Percentiles rank a stretch among this genome's conserved stretches.
Conservation (phyloP, 139 green algal species). For the Chlorella sp. region DNA sequence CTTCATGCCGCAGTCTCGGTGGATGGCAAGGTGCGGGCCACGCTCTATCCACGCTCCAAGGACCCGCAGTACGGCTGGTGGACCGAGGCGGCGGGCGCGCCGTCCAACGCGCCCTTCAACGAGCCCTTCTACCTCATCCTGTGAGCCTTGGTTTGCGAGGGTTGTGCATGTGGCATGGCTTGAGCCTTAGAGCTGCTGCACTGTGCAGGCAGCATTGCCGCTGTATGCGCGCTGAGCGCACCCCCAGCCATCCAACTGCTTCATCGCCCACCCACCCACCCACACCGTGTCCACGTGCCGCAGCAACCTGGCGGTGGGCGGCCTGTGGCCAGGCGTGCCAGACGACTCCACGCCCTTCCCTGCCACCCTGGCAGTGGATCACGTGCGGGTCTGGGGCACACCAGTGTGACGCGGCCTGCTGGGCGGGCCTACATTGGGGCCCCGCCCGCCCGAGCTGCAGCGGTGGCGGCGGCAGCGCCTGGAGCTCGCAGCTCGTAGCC, state of each 20-base stretch:
- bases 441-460: too few relatives aligned
- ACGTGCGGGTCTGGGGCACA: constrained; percentile 12
- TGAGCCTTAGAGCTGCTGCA: too few relatives aligned
- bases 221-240: too few relatives aligned
- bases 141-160: neutral
- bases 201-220: too few relatives aligned
- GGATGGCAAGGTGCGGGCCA: neutral
- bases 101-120: constrained; percentile 6
- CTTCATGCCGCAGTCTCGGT: neutral
- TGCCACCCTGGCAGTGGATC: constrained; percentile 9
- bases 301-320: constrained; percentile 30
- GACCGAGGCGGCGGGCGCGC: neutral
- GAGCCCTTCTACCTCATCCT: constrained; percentile 35
- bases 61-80: constrained; percentile 6
- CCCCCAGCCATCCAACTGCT: too few relatives aligned
- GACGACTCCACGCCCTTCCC: constrained; percentile 11
- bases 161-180: too few relatives aligned
- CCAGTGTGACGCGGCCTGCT: too few relatives aligned
- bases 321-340: neutral
- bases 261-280: too few relatives aligned
- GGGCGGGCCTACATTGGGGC: too few relatives aligned
- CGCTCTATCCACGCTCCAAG: neutral
- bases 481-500: too few relatives aligned
- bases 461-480: too few relatives aligned
- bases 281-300: neutral